Evolutionary conservation across 106 monocot species (phyloP).

Genomic region (Chionographis japonica): DNA sequence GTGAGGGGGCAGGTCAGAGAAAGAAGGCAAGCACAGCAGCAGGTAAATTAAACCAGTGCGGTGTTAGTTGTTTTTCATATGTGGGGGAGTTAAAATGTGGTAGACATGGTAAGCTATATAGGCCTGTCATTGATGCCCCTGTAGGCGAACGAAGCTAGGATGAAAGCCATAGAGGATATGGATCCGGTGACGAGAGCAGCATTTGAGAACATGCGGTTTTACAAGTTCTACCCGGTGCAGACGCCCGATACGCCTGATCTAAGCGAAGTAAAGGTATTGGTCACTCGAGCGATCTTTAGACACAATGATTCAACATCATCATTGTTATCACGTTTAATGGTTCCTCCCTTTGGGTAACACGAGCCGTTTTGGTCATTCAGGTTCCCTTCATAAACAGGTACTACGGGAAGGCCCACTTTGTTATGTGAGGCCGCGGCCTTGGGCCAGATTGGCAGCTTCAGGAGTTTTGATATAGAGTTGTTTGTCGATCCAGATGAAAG

Average conservation of each 20-base stretch:
- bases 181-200: slow-evolving; percentile 61
- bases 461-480: too few relatives aligned
- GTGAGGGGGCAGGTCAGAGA: slow-evolving; percentile 76
- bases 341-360: not conserved
- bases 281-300: not conserved
- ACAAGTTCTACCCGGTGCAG: slow-evolving; percentile 88
- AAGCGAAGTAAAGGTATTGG: slow-evolving; percentile 68
- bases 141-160: slow-evolving; percentile 79
- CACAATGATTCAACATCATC: not conserved
- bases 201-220: slow-evolving; percentile 76
- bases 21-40: slow-evolving; percentile 57
- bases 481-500: too few relatives aligned
- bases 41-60: slow-evolving; percentile 32
- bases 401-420: slow-evolving; percentile 64
- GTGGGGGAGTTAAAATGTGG: not conserved
- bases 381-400: slow-evolving; percentile 64
- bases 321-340: not conserved
- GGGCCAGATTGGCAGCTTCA: too few relatives aligned
- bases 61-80: not conserved
- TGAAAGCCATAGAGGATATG: slow-evolving; percentile 79
- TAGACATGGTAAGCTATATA: not conserved
- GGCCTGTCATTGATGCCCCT: not conserved
- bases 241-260: slow-evolving; percentile 79
- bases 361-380: slow-evolving; percentile 20
- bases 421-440: slow-evolving; percentile 15